Evolutionary conservation across 768 basidiomycete genomes (phyloP).

Genomic region (Boletales sp.): DNA sequence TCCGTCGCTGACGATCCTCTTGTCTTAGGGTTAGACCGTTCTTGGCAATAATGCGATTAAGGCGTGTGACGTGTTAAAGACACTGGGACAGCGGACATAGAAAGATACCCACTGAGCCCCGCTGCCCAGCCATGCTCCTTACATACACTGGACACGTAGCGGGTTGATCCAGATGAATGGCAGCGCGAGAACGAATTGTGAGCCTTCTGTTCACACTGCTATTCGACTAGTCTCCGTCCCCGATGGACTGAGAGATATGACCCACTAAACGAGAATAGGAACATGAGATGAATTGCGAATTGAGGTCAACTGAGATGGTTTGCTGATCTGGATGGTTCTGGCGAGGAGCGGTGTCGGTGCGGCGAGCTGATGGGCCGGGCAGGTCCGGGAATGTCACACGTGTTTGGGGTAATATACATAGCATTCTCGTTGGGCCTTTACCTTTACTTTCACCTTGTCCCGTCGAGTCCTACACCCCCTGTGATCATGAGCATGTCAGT

Average conservation of each 20-base stretch:
- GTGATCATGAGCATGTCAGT: slow-evolving; percentile 43
- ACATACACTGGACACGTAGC: slow-evolving; percentile 1
- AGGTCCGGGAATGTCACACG: slow-evolving; percentile 11
- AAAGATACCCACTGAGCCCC: neutral
- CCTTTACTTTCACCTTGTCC: slow-evolving; percentile 9
- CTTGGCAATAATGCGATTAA: too few relatives aligned
- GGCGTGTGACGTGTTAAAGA: neutral
- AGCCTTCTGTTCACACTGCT: neutral
- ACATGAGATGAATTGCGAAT: neutral
- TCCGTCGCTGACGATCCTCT: too few relatives aligned
- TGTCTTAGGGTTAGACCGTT: too few relatives aligned
- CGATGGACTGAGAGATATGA: neutral
- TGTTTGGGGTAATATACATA: slow-evolving; percentile 20
- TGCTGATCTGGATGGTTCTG: neutral
- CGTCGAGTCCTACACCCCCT: neutral
- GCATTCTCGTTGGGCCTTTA: neutral
- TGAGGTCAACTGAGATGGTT: neutral
- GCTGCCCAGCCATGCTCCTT: slow-evolving; percentile 1
- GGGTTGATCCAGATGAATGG: neutral
- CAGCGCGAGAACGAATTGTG: too few relatives aligned
- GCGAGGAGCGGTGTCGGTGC: slow-evolving; percentile 1
- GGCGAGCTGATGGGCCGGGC: slow-evolving; percentile 9
- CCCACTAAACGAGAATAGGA: neutral
- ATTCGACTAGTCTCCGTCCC: neutral
- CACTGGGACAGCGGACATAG: neutral